Base-by-base conservation (phyloP, 2,329 filamentous ascomycete genomes). In the Epichloe typhina region DNA sequence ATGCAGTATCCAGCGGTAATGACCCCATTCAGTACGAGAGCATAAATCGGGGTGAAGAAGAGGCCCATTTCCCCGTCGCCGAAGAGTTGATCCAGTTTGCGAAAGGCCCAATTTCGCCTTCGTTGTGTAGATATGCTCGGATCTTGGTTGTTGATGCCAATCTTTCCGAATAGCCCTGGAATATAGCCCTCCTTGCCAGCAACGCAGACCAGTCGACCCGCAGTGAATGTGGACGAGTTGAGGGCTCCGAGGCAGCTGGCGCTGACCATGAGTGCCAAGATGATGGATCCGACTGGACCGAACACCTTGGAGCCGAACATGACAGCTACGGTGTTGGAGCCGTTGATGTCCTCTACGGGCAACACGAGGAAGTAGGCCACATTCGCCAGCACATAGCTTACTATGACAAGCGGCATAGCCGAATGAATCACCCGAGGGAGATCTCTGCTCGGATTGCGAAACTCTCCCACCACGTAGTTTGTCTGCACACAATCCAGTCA, bases 401-500 rank as follows among this genome's bases (percentile, higher is more conserved):
- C 64, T 55, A 98, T 97, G 52, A 98, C 91, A 43, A 96, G 73
- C 2, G 93, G 90, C 79, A 98, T 93, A 13, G 91, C 90, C 0
- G 91, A 95, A 69, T 98, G 93, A 52, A 98, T 95, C 26, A 96
- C 90, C 21, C 88, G 82, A 0, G 93, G 93, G 9, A 98, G 81
- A 65, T 98, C 93, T 55, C 89, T 83, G 46, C 79, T 79, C 0
- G 93, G 88, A 62, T 96, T 90, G 61, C 89, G 86, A 72, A 98
- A 97, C 68, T 98, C 93, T 59, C 90, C 93, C 0, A 94, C 89
- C 6, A 98, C 93, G 62, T 96, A 98, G 69, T 96, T 98, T 55
- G 91, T 95, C 88, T 93, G 56, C 8, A 41, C 9, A 38, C 2
- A 9, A n/a, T 12, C 15, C 15, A 38, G 45, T 46, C 21, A 46